Percentiles rank a stretch among this genome's conserved stretches.
Conservation (phyloP, 805 yeast species). For the Sporopachydermia quercuum region DNA sequence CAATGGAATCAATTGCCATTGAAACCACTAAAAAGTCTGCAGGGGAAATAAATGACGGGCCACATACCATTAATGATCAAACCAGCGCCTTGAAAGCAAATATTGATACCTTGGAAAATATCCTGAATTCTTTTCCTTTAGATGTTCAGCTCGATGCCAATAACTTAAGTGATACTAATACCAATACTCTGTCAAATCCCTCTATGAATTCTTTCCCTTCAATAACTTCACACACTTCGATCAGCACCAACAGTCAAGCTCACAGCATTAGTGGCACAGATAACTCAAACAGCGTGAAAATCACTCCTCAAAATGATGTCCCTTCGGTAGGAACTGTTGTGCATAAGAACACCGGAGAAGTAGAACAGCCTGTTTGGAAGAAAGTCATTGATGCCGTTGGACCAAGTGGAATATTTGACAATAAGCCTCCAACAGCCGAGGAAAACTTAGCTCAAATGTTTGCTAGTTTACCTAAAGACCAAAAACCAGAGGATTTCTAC, state of each 20-base stretch:
- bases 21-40: slow-evolving; percentile 40
- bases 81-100: too few relatives aligned
- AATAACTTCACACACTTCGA: too few relatives aligned
- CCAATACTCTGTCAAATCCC: background rate
- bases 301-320: background rate
- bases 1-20: slow-evolving; percentile 34
- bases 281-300: background rate
- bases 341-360: too few relatives aligned
- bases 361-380: too few relatives aligned
- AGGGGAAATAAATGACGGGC: slow-evolving; percentile 45
- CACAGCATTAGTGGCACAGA: background rate
- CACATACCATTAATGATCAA: too few relatives aligned
- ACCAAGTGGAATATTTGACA: too few relatives aligned
- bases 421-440: too few relatives aligned
- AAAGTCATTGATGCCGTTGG: too few relatives aligned
- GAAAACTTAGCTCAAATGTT: too few relatives aligned
- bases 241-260: too few relatives aligned
- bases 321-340: background rate
- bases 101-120: background rate
- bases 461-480: too few relatives aligned
- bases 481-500: too few relatives aligned
- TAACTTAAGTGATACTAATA: background rate
- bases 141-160: background rate
- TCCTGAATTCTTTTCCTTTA: background rate
- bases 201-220: background rate